Percentiles rank a stretch among this genome's conserved stretches.
phyloP scores from a whole-genome alignment of 73 alveolate genomes.

The Paramecium pentaurelia region DNA sequence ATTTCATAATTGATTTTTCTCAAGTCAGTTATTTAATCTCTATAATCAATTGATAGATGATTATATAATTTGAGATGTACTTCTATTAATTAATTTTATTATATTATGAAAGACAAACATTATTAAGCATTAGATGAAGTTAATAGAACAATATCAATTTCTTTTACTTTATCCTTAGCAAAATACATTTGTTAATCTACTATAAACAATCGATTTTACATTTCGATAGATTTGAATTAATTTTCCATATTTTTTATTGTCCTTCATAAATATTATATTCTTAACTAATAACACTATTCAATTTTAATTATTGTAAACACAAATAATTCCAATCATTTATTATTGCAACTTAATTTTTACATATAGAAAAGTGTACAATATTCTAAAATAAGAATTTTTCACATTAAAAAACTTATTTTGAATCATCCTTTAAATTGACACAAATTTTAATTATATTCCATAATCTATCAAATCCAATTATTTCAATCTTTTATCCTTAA shows the following conservation, averaged over 20 bases:
- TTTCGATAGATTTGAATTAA: not conserved
- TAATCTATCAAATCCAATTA: constrained; percentile 36
- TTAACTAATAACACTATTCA: not conserved
- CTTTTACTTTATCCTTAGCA: not conserved
- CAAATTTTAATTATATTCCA: not conserved
- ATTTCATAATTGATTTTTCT: not conserved
- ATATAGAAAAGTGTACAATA: not conserved
- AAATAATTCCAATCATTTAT: constrained; percentile 46
- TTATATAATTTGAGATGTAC: not conserved
- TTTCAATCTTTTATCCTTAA: constrained; percentile 17
- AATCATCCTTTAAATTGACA: not conserved
- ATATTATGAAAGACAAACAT: not conserved
- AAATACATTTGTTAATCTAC: not conserved
- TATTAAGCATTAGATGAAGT: not conserved
- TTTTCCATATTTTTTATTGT: not conserved
- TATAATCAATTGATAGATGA: not conserved
- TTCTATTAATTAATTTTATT: not conserved
- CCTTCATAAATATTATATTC: not conserved
- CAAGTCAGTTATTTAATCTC: not conserved
- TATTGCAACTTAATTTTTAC: not conserved
- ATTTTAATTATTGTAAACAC: not conserved
- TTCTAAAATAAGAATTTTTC: not conserved
- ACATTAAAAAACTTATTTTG: not conserved
- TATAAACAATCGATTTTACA: not conserved
- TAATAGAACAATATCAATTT: not conserved